These are phyloP conservation scores for Blastobotrys attinorum DNA, from an alignment of 805 yeast genomes.

Conservation along the genomic window DNA sequence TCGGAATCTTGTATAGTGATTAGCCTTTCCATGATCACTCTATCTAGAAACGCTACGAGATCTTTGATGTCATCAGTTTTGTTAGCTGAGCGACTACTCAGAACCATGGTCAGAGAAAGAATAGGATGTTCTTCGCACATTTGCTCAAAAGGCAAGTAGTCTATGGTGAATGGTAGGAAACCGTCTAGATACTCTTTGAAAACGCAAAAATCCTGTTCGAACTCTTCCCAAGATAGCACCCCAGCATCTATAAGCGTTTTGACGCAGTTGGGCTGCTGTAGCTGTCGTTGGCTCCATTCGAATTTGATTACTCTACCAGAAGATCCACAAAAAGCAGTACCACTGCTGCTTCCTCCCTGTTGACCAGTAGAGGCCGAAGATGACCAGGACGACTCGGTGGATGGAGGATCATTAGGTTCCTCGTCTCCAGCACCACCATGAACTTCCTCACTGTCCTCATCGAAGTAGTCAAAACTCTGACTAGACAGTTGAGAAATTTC, in stretches of 20 bases:
- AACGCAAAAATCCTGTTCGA: neutral
- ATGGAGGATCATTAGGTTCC: neutral
- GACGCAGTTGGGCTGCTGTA: conserved; percentile 1
- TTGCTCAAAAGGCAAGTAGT: neutral
- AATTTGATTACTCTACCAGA: too few species aligned
- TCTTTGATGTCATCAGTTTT: neutral
- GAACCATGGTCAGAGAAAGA: neutral
- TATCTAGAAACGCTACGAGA: neutral
- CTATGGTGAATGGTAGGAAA: neutral
- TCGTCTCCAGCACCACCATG: too few species aligned
- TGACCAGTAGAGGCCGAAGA: neutral
- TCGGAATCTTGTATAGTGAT: neutral
- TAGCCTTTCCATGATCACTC: neutral
- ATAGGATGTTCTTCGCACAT: neutral
- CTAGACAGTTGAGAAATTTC: neutral
- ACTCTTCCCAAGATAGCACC: neutral
- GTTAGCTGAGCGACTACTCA: neutral
- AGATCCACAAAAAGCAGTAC: too few species aligned
- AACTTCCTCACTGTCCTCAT: neutral
- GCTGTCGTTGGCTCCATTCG: neutral
- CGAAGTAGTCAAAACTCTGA: neutral
- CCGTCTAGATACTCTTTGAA: neutral
- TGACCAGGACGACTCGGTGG: neutral
- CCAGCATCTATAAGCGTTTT: neutral
- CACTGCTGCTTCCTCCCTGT: neutral